Evolutionary conservation across 129 eudicot species (phyloP).

Genomic region (Flaveria robusta): DNA sequence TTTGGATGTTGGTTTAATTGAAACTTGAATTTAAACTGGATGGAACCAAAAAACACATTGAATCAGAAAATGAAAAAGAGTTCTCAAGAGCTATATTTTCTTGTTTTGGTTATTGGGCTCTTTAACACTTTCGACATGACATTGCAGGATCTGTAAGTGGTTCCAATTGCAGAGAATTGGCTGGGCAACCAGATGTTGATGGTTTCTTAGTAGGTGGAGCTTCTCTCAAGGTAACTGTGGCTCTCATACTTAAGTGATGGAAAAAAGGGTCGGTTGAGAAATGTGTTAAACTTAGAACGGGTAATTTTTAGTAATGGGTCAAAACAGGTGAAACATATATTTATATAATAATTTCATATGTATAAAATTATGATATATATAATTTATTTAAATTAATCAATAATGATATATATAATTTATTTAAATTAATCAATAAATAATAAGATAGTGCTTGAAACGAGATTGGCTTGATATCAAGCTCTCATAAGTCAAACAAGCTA

Average conservation of each 20-base stretch:
- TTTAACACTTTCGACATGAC: not conserved
- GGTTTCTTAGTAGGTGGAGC: conserved; percentile 99
- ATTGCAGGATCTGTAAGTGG: conserved; percentile 85
- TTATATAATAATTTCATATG: no score
- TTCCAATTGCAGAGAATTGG: conserved; percentile 89
- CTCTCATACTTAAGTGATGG: not conserved
- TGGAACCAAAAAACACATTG: not conserved
- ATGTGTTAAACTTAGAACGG: not conserved
- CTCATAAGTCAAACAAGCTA: no score
- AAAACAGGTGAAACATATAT: not conserved
- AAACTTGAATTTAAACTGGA: not conserved
- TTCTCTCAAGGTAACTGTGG: conserved; percentile 71
- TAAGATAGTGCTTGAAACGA: no score
- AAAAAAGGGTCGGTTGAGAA: not conserved
- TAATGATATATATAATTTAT: no score
- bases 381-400: no score
- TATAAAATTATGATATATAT: no score
- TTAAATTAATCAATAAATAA: no score
- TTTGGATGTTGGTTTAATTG: not conserved
- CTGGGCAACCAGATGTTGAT: conserved; percentile 81
- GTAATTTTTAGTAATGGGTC: not conserved
- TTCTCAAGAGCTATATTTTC: not conserved
- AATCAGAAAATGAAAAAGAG: not conserved
- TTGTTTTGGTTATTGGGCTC: not conserved
- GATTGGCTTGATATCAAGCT: not conserved